Conservation (phyloP, 2,329 filamentous ascomycete species). For the Thelonectria blattea region DNA sequence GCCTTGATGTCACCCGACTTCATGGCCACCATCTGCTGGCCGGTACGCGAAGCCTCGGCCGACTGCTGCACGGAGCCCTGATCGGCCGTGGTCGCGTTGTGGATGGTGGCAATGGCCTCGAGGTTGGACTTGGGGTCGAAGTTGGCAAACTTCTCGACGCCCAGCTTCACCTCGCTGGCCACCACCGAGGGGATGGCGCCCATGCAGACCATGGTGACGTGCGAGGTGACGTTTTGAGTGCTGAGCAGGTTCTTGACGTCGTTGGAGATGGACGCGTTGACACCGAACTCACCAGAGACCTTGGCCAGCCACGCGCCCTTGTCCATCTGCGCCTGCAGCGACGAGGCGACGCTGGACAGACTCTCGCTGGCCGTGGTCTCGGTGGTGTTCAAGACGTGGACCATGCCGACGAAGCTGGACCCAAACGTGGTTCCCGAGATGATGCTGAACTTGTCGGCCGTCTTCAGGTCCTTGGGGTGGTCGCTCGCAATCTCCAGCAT, state of each 20-base stretch:
- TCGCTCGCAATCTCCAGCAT: not conserved
- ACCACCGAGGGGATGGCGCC: constrained; percentile 5
- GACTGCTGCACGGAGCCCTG: not conserved
- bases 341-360: not conserved
- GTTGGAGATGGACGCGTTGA: constrained; percentile 17
- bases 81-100: constrained; percentile 2
- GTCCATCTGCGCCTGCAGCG: constrained; percentile 18
- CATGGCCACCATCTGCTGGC: not conserved
- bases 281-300: not conserved
- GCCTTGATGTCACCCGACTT: not conserved
- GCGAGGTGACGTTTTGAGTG: constrained; percentile 23
- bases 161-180: constrained; percentile 14
- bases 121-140: constrained; percentile 16
- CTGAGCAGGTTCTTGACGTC: constrained; percentile 26
- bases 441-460: constrained; percentile 10
- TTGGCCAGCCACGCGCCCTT: constrained; percentile 12
- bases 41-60: constrained; percentile 1
- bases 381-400: constrained; percentile 12
- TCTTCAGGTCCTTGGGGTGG: not conserved
- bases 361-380: not conserved
- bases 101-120: not conserved
- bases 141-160: constrained; percentile 6
- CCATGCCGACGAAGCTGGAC: constrained; percentile 21
- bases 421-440: constrained; percentile 12
- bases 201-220: constrained; percentile 21